Base-by-base conservation (phyloP, 441 rosid genomes). In the Gossypium trilobum region DNA sequence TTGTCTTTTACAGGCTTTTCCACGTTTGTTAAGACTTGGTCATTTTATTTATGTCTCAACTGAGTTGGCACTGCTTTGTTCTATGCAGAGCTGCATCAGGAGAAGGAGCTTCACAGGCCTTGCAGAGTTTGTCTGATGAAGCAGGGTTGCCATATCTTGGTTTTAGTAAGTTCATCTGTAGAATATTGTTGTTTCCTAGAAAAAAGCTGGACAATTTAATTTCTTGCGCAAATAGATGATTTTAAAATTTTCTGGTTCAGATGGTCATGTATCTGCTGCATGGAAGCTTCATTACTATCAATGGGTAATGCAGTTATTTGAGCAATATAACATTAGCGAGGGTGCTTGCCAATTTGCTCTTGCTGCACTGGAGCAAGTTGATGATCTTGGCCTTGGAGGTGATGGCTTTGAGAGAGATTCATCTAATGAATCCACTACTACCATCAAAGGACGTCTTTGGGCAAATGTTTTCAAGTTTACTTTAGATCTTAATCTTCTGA, bases 351-450 rank as follows among this genome's bases (percentile, higher is more conserved):
- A 90, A 81, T 95, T 95, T 91, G 95, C 98, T 59, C 91, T 89
- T 74, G 98, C 98, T 61, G 98, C 97, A 77, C 93, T 95, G 78
- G 99, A 95, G 89, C 97, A 93, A 87, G 98, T 93, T 75, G 98
- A 95, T 73, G 92, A 91, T 81, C 81, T 84, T 72, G 68, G 68
- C 73, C 80, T 67, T 76, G 71, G 78, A 79, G 85, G 80, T 65
- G 85, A 81, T 78, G 55, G 73, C 57, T n/a, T 44, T 61, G 78
- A 63, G 74, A 78, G 73, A 76, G 85, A 85, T 73, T 59, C 78
- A 56, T 67, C 73, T 60, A 77, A 72, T 76, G 93, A 88, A 85
- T 82, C 90, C 75, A 83, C 88, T 67, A 76, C 82, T 58, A 54
- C 80, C 65, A 80, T 86, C 75, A 90, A 84, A 81, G 99, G 99